Conservation (phyloP, 2,329 filamentous ascomycete genomes). For the Hymenoscyphus occultus region DNA sequence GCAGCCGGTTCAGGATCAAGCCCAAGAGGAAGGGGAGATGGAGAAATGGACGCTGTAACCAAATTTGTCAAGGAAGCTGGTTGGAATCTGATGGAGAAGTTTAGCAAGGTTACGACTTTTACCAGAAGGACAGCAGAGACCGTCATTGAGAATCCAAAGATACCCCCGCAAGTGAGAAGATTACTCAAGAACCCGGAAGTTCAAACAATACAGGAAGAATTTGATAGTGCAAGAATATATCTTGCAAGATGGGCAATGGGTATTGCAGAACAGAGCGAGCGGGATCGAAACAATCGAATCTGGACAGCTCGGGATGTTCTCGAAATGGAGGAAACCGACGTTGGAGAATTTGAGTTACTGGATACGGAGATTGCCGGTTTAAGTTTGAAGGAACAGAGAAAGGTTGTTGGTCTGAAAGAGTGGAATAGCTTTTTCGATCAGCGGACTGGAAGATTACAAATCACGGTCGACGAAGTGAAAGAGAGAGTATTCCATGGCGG, state of each 20-base stretch:
- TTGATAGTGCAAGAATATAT: conserved; percentile 92
- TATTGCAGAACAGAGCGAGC: conserved; percentile 93
- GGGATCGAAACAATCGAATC: conserved; percentile 78
- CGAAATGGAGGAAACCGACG: conserved; percentile 89
- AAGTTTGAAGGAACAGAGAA: conserved; percentile 72
- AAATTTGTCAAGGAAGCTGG: conserved; percentile 93
- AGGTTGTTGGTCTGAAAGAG: conserved; percentile 74
- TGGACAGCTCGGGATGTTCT: conserved; percentile 93
- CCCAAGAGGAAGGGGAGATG: conserved; percentile 53
- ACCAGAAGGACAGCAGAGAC: conserved; percentile 89
- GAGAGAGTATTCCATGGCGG: conserved; percentile 97
- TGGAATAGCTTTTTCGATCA: conserved; percentile 90
- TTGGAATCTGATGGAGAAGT: conserved; percentile 95
- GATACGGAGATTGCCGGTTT: conserved; percentile 73
- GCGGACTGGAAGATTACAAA: conserved; percentile 66
- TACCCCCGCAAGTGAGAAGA: conserved; percentile 83
- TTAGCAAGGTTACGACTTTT: conserved; percentile 96
- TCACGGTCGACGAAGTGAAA: conserved; percentile 90
- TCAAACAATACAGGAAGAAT: conserved; percentile 92
- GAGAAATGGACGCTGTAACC: conserved; percentile 85
- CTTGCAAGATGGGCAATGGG: conserved; percentile 98
- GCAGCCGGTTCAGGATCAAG: conserved; percentile 39
- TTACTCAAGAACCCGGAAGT: conserved; percentile 90
- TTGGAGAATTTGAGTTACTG: conserved; percentile 93
- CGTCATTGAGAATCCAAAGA: conserved; percentile 82